Conservation (phyloP, 352 stramenopile genomes). For the Pythium dissimile region DNA sequence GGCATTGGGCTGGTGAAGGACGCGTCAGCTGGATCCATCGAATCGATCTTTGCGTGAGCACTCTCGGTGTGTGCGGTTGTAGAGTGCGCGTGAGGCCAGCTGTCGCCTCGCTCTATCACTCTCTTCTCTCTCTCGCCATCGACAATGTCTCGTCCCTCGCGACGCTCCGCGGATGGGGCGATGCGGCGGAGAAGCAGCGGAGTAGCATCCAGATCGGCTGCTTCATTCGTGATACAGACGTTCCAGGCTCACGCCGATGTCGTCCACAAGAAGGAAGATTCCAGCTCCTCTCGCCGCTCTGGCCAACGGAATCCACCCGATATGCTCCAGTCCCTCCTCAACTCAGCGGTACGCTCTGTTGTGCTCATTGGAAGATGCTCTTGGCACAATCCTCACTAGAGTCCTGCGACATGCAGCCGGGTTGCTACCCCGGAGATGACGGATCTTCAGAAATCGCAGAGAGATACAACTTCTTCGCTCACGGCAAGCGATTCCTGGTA, state of each 20-base stretch:
- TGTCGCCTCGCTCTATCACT: no score
- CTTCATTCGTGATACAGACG: constrained; percentile 19
- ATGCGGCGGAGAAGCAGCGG: constrained; percentile 9
- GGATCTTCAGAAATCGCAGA: constrained; percentile 44
- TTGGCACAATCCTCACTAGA: background rate
- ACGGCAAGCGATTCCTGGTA: constrained; percentile 57
- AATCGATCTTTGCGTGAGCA: no score
- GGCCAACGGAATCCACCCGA: constrained; percentile 8
- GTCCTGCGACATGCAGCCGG: constrained; percentile 25
- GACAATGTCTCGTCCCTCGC: background rate
- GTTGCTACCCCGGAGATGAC: constrained; percentile 51
- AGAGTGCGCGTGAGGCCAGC: no score
- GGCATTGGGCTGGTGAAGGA: no score
- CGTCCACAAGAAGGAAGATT: constrained; percentile 4
- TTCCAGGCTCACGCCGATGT: constrained; percentile 17
- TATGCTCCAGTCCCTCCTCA: constrained; percentile 32
- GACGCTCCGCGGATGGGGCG: background rate
- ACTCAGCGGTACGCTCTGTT: constrained; percentile 21
- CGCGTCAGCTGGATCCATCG: no score
- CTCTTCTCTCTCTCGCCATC: no score
- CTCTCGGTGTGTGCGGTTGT: no score
- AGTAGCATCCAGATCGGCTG: constrained; percentile 5
- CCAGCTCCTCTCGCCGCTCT: constrained; percentile 5
- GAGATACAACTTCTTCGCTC: constrained; percentile 63
- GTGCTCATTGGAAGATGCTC: background rate